Evolutionary conservation across 2,329 filamentous ascomycete species (phyloP).

Genomic region (Pseudocercospora fuligena): DNA sequence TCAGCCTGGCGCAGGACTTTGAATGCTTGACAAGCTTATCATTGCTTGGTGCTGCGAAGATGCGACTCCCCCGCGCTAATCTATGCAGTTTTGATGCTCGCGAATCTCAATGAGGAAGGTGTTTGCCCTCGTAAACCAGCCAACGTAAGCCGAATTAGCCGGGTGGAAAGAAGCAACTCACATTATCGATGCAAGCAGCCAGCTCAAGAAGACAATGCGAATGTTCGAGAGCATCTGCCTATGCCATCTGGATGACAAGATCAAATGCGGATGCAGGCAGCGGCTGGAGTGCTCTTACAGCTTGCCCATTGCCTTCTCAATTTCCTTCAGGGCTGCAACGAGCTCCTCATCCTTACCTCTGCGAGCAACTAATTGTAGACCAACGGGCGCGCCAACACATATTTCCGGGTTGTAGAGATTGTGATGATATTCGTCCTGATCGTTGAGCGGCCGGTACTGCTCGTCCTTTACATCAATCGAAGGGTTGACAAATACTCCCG

Average conservation of each 20-base stretch:
- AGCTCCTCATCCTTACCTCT: slow-evolving; percentile 15
- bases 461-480: slow-evolving; percentile 50
- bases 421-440: slow-evolving; percentile 53
- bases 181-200: too few relatives aligned
- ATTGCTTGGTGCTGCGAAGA: neutral
- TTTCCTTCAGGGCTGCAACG: slow-evolving; percentile 10
- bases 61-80: neutral
- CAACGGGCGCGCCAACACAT: slow-evolving; percentile 4
- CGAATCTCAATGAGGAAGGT: neutral
- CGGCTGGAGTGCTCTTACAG: neutral
- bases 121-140: neutral
- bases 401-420: slow-evolving; percentile 45
- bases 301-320: slow-evolving; percentile 12
- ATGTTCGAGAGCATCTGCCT: neutral
- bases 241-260: neutral
- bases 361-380: slow-evolving; percentile 16
- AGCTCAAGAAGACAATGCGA: neutral
- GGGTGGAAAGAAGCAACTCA: too few relatives aligned
- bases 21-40: neutral
- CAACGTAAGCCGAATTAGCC: neutral
- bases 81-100: neutral
- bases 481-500: slow-evolving; percentile 37
- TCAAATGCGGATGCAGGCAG: neutral
- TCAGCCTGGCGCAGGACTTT: neutral
- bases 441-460: slow-evolving; percentile 46